Evolutionary conservation across 1,139 yeast genomes (phyloP), one percentile per base, ranked within the genome.

Genomic region (Eremothecium coryli): DNA sequence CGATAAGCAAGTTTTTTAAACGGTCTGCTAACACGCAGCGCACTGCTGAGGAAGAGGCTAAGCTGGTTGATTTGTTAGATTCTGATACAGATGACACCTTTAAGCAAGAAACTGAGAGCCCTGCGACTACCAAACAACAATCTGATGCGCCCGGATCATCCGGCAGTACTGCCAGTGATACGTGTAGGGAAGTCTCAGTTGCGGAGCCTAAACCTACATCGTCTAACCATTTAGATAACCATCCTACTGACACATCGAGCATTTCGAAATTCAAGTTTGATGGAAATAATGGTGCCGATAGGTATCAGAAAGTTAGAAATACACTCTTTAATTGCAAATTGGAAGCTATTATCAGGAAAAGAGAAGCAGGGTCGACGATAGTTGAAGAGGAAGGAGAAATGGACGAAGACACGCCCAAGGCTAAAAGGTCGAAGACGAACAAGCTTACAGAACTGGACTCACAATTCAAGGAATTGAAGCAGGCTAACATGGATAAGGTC

Each of bases 361-460:
- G 22, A 8, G 7, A 8, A 8, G 10, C 9, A 8, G 22, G 22
- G 9, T 20, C 22, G 22, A 7, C 16, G 16, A 4, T 4, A 5
- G 22, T 17, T n/a, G 30, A 27, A 14, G 30, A 27, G 14, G 22
- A 27, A 9, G 30, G 17, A 15, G 30, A 27, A 18, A 5, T 4
- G 4, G 30, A 27, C 22, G 35, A 34, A 4, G 35, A 32, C 2
- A 31, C 30, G 3, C 39, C 31, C 2, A 36, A 37, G 7, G 41
- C 33, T 2, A 36, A 43, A 25, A 43, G 35, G 12, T 8, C 37
- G 1, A 31, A 38, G n/a, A 15, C 32, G 10, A 42, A 41, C 32
- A 64, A 63, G 34, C 55, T 76, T 33, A 88, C 95, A 0, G 95
- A 96, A 0, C 60, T 86, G 32, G 96, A 86, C 46, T 70, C 70